phyloP scores from a whole-genome alignment of 179 eudicot species.

The Dionaea muscipula region DNA sequence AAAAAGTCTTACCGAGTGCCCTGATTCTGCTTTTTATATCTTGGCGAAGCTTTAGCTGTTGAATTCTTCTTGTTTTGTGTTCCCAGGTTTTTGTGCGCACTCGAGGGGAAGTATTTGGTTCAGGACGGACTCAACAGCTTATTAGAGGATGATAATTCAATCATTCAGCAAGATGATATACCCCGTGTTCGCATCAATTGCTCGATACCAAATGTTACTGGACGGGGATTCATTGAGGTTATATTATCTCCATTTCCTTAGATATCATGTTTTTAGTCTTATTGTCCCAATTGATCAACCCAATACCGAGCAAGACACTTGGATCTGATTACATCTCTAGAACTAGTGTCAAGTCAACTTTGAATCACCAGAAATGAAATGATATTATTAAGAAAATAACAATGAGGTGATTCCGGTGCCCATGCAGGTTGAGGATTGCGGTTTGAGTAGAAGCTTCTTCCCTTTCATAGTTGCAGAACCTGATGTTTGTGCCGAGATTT shows the following conservation, averaged over 20 bases:
- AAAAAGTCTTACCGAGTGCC: background rate
- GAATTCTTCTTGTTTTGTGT: background rate
- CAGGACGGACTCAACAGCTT: conserved; percentile 36
- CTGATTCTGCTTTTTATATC: conserved; percentile 6
- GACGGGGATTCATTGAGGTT: conserved; percentile 95
- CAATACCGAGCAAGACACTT: too few species aligned
- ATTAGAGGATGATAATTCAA: conserved; percentile 26
- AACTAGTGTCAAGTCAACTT: too few species aligned
- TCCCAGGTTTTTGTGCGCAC: conserved; percentile 59
- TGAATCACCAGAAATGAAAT: too few species aligned
- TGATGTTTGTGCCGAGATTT: conserved; percentile 73
- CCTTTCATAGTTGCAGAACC: conserved; percentile 81
- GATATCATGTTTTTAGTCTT: background rate
- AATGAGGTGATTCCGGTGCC: conserved; percentile 4
- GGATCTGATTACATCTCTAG: too few species aligned
- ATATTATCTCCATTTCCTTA: background rate
- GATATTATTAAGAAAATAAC: too few species aligned
- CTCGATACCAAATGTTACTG: conserved; percentile 47
- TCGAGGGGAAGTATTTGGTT: conserved; percentile 63
- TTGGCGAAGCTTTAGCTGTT: conserved; percentile 4
- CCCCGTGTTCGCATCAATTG: conserved; percentile 50
- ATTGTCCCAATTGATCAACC: background rate
- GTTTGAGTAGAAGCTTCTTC: conserved; percentile 58
- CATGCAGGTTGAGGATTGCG: conserved; percentile 69
- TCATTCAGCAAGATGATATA: conserved; percentile 25